Percentiles rank a stretch among this genome's conserved stretches.
Evolutionary conservation across 2,329 filamentous ascomycete species (phyloP).

Genomic region (Exophiala xenobiotica): DNA sequence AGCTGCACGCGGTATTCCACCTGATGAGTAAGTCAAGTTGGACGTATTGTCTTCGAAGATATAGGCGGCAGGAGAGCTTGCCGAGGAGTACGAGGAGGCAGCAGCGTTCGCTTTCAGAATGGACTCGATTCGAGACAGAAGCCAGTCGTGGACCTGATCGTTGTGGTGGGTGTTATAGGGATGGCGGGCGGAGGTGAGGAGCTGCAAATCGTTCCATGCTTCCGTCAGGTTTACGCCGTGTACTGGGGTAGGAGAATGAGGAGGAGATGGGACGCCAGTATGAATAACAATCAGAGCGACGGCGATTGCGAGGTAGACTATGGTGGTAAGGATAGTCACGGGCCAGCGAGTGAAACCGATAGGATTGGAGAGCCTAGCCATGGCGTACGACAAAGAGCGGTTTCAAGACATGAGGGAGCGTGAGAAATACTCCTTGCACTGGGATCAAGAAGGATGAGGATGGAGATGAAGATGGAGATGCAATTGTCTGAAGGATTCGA

Average conservation of each 20-base stretch:
- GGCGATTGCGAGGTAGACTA: constrained; percentile 75
- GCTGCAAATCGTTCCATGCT: constrained; percentile 80
- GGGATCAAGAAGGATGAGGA: neutral
- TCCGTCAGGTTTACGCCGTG: constrained; percentile 75
- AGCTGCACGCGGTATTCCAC: constrained; percentile 39
- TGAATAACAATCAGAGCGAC: constrained; percentile 72
- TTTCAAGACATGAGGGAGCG: constrained; percentile 13
- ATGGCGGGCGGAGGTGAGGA: constrained; percentile 73
- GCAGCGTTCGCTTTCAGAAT: constrained; percentile 66
- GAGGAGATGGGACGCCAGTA: constrained; percentile 69
- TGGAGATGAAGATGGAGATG: neutral
- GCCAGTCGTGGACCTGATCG: constrained; percentile 73
- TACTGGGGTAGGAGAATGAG: constrained; percentile 53
- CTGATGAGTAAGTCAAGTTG: constrained; percentile 70
- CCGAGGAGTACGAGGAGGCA: constrained; percentile 27
- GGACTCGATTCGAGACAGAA: constrained; percentile 67
- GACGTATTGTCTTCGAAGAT: constrained; percentile 77
- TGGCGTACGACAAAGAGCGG: constrained; percentile 5
- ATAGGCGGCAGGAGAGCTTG: constrained; percentile 46
- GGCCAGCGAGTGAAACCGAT: constrained; percentile 76
- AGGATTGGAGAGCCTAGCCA: constrained; percentile 40
- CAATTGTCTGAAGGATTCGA: neutral
- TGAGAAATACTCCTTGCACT: neutral
- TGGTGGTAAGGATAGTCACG: constrained; percentile 75
- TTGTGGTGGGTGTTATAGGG: constrained; percentile 87